A percentile compares a stretch with the other conserved stretches of the same genome.
Conservation (phyloP, 352 stramenopile genomes). For the Thalassiosira ordinaria region DNA sequence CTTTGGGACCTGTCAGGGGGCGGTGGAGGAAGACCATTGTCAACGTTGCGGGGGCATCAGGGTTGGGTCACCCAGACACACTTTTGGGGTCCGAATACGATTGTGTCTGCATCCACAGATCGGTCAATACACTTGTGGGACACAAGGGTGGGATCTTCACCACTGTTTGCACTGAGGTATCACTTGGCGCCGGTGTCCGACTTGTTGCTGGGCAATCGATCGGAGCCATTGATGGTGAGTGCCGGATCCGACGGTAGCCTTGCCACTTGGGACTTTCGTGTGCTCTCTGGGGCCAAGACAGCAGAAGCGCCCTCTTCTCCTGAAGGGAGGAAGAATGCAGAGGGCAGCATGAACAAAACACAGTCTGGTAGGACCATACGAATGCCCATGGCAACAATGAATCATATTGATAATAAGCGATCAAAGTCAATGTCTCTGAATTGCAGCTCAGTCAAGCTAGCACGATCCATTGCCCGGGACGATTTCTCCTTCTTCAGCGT, state of each 20-base stretch:
- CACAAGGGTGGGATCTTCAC: constrained; percentile 64
- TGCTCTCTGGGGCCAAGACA: constrained; percentile 52
- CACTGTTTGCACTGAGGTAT: constrained; percentile 80
- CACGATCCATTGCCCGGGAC: constrained; percentile 47
- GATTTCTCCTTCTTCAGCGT: constrained; percentile 73
- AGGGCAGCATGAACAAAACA: background rate
- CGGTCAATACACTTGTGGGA: constrained; percentile 85
- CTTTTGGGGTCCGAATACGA: constrained; percentile 83
- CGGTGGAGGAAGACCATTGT: constrained; percentile 63
- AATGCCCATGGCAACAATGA: constrained; percentile 57
- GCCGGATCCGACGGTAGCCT: constrained; percentile 76
- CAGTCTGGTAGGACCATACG: constrained; percentile 60
- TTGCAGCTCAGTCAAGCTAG: constrained; percentile 63
- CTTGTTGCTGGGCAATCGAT: constrained; percentile 77
- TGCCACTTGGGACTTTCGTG: constrained; percentile 84
- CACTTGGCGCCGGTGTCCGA: constrained; percentile 81
- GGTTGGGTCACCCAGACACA: constrained; percentile 80
- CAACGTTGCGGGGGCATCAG: constrained; percentile 76
- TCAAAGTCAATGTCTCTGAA: constrained; percentile 8
- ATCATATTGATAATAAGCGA: constrained; percentile 39
- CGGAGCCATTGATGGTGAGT: constrained; percentile 80
- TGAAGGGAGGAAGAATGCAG: constrained; percentile 18
- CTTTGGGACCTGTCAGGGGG: constrained; percentile 77
- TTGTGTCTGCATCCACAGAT: constrained; percentile 83
- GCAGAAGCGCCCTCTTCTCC: constrained; percentile 9